These are phyloP conservation scores for Claviceps digitariae DNA, from an alignment of 2,329 filamentous ascomycete species.

Conservation along the genomic window DNA sequence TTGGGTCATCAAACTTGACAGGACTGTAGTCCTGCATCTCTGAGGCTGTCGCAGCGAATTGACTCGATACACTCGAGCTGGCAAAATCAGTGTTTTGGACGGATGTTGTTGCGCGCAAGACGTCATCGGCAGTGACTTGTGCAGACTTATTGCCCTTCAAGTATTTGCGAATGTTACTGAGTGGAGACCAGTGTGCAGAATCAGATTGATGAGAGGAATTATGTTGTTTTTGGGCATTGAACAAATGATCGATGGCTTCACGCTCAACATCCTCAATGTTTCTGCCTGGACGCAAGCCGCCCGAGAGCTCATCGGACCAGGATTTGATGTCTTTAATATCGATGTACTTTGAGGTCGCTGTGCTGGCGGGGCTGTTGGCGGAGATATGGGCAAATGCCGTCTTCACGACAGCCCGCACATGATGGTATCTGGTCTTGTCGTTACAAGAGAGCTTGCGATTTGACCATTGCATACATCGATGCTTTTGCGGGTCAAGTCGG, in stretches of 20 bases:
- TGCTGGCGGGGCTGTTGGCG: conserved; percentile 21
- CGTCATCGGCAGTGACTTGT: conserved; percentile 10
- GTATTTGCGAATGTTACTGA: conserved; percentile 22
- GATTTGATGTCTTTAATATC: conserved; percentile 22
- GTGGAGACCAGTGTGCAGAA: conserved; percentile 10
- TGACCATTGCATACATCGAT: conserved; percentile 32
- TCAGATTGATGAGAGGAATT: conserved; percentile 7
- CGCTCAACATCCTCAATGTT: conserved; percentile 32
- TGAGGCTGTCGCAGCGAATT: conserved; percentile 21
- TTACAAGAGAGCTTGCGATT: conserved; percentile 34
- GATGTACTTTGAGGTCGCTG: conserved; percentile 17
- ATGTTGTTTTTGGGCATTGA: conserved; percentile 18
- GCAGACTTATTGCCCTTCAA: conserved; percentile 12
- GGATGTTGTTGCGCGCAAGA: conserved; percentile 14
- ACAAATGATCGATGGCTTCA: conserved; percentile 29
- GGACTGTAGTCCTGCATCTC: conserved; percentile 22
- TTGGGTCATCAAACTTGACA: conserved; percentile 16
- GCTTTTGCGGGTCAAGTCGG: conserved; percentile 28
- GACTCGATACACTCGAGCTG: conserved; percentile 30
- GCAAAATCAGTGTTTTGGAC: conserved; percentile 3
- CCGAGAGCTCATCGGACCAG: conserved; percentile 23
- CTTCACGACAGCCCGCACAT: conserved; percentile 24
- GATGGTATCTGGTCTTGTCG: conserved; percentile 20
- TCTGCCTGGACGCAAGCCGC: conserved; percentile 24
- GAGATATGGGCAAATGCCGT: conserved; percentile 23